Conservation (phyloP, 176 grass and related monocot species). For the Oryza officinalis region DNA sequence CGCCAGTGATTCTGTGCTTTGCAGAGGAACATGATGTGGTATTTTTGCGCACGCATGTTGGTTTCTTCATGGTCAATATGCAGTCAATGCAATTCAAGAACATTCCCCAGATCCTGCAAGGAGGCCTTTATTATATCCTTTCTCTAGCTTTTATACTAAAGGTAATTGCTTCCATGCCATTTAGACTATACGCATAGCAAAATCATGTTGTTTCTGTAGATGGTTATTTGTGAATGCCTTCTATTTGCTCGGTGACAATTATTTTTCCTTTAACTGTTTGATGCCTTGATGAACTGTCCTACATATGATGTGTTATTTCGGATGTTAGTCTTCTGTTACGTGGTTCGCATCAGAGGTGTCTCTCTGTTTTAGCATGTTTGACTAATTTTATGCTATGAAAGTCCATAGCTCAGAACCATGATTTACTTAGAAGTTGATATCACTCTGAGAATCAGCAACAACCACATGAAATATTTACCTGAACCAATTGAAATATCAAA, state of each 20-base stretch:
- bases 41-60: not conserved
- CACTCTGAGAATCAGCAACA: too few relatives aligned
- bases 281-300: not conserved
- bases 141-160: not conserved
- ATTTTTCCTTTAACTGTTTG: not conserved
- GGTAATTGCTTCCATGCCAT: not conserved
- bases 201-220: not conserved
- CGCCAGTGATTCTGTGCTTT: not conserved
- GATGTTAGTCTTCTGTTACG: too few relatives aligned
- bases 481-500: too few relatives aligned
- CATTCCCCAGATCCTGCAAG: fast-evolving
- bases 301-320: not conserved
- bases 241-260: not conserved
- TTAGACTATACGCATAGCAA: not conserved
- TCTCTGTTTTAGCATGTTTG: too few relatives aligned
- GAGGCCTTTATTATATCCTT: not conserved
- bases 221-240: not conserved
- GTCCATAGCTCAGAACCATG: too few relatives aligned
- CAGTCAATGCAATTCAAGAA: not conserved
- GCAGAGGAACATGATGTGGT: not conserved
- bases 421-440: too few relatives aligned
- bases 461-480: too few relatives aligned
- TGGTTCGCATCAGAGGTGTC: too few relatives aligned
- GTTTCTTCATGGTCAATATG: not conserved
- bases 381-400: too few relatives aligned